Evolutionary conservation across 2,329 filamentous ascomycete species (phyloP).

Genomic region (Trichoderma sp.): DNA sequence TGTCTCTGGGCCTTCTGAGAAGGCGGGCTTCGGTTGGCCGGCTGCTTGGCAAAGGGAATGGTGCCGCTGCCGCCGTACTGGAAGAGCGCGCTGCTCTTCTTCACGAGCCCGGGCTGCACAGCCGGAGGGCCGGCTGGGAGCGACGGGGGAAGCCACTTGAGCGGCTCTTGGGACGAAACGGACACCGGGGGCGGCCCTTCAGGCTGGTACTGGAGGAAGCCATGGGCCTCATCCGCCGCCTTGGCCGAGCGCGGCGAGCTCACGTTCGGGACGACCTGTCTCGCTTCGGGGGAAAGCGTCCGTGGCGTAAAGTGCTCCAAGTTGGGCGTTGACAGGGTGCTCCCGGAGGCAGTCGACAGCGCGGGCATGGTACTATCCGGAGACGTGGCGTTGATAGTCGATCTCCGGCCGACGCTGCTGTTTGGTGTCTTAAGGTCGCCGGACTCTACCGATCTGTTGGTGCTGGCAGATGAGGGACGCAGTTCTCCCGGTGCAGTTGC

Average conservation of each 20-base stretch:
- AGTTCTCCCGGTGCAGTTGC: conserved; percentile 1
- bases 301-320: conserved; percentile 34
- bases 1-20: conserved; percentile 18
- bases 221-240: conserved; percentile 35
- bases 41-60: conserved; percentile 50
- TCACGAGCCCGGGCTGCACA: conserved; percentile 41
- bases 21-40: neutral
- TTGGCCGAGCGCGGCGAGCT: conserved; percentile 40
- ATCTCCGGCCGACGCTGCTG: conserved; percentile 1
- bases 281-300: conserved; percentile 32
- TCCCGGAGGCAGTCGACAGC: conserved; percentile 31
- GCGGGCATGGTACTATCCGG: conserved; percentile 31
- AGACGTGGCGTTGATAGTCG: neutral
- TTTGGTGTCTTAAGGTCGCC: conserved; percentile 18
- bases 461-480: conserved; percentile 12
- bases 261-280: conserved; percentile 32
- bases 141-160: conserved; percentile 57
- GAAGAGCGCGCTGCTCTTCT: conserved; percentile 41
- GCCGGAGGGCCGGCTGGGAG: conserved; percentile 41
- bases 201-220: conserved; percentile 58
- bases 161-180: conserved; percentile 43
- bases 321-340: conserved; percentile 34
- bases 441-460: conserved; percentile 18
- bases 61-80: conserved; percentile 48
- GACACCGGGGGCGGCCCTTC: conserved; percentile 52